Evolutionary conservation across 225 moss, liverwort and hornwort species (phyloP).

Genomic region (Physcomitrium patens): DNA sequence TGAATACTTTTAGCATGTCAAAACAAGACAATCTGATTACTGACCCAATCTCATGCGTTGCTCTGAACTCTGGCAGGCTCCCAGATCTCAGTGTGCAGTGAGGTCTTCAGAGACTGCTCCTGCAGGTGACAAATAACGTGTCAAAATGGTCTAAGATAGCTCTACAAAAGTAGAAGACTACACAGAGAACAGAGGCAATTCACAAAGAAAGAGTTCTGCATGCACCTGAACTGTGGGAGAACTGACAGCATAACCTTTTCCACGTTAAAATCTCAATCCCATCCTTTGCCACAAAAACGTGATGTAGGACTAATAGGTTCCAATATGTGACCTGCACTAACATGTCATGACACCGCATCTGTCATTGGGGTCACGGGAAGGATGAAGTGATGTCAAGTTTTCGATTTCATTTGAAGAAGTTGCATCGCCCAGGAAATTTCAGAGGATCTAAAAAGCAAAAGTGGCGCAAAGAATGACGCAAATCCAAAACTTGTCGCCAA

Average conservation of each 20-base stretch:
- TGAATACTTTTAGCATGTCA: too few species aligned
- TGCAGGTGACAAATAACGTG: background rate
- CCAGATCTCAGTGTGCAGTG: background rate
- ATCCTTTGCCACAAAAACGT: background rate
- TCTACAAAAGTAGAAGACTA: background rate
- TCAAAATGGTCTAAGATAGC: background rate
- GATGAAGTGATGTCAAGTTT: constrained; percentile 15
- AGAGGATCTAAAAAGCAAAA: constrained; percentile 52
- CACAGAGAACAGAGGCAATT: background rate
- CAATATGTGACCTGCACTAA: background rate
- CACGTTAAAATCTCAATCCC: background rate
- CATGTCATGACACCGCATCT: background rate
- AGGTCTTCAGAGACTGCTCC: background rate
- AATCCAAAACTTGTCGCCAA: constrained; percentile 64
- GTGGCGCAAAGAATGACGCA: constrained; percentile 58
- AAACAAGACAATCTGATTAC: too few species aligned
- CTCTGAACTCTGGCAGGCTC: background rate
- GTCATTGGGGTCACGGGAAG: background rate
- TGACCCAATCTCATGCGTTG: background rate
- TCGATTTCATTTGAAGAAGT: constrained; percentile 43
- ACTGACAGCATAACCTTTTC: background rate
- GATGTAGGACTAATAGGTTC: background rate
- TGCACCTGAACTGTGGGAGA: background rate
- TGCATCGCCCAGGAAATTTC: constrained; percentile 63
- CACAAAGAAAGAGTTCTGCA: background rate